Evolutionary conservation across 2,329 filamentous ascomycete genomes (phyloP).

Genomic region (Ophiosphaerella herpotricha): DNA sequence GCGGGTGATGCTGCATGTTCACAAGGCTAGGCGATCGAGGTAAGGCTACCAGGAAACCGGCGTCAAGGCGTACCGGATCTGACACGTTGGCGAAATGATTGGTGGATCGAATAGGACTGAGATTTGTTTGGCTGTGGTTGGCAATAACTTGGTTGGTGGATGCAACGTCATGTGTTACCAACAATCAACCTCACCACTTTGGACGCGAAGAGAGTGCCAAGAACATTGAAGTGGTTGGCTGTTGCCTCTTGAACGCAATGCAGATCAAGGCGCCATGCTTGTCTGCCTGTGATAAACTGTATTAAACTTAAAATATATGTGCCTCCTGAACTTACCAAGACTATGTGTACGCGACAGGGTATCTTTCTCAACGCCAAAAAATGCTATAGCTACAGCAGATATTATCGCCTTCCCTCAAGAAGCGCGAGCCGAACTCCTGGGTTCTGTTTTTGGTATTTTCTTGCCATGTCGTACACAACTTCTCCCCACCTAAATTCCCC

Average conservation of each 20-base stretch:
- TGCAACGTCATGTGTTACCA: background rate
- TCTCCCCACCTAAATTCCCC: slow-evolving; percentile 72
- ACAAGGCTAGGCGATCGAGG: no score
- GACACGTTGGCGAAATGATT: background rate
- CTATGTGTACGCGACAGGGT: slow-evolving; percentile 18
- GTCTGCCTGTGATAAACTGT: background rate
- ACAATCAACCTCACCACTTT: no score
- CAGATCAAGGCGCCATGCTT: background rate
- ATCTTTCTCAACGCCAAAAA: slow-evolving; percentile 24
- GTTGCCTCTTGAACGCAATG: no score
- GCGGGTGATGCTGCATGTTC: no score
- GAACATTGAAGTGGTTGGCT: no score
- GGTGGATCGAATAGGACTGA: background rate
- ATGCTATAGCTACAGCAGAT: slow-evolving; percentile 9
- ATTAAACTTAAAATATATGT: background rate
- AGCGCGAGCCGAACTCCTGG: slow-evolving; percentile 23
- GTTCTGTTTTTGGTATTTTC: slow-evolving; percentile 29
- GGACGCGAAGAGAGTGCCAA: background rate
- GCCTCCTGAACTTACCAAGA: background rate
- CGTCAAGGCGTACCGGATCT: background rate
- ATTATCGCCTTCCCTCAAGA: slow-evolving; percentile 13
- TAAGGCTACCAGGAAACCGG: background rate
- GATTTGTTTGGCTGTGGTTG: background rate
- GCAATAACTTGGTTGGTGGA: background rate
- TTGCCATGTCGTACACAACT: slow-evolving; percentile 53